These are phyloP conservation scores for Monosporozyma yasuniensis DNA, from an alignment of 805 yeast genomes.

Conservation along the genomic window DNA sequence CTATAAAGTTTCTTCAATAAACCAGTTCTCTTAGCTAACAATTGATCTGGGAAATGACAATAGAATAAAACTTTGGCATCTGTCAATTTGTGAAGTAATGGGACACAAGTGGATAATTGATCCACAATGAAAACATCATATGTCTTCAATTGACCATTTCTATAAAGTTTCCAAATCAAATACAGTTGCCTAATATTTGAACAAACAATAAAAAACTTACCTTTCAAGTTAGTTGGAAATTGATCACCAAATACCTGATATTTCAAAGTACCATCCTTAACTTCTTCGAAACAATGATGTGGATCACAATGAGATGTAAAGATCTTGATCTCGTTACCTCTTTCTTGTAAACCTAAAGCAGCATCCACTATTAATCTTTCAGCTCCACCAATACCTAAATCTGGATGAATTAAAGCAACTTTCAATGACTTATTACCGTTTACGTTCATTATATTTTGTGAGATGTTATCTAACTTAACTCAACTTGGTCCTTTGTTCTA, in stretches of 20 bases:
- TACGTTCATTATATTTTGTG: neutral
- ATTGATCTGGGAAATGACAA: conserved; percentile 93
- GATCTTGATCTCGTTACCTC: conserved; percentile 53
- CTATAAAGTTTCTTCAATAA: conserved; percentile 58
- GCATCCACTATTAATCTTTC: conserved; percentile 95
- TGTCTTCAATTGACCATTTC: conserved; percentile 36
- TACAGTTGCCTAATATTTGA: conserved; percentile 79
- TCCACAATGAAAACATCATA: conserved; percentile 78
- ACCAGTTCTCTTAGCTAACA: conserved; percentile 53
- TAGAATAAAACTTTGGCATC: conserved; percentile 58
- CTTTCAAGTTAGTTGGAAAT: conserved; percentile 60
- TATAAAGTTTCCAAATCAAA: conserved; percentile 41
- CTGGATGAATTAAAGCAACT: conserved; percentile 90
- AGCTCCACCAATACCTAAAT: conserved; percentile 96
- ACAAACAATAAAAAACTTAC: conserved; percentile 67
- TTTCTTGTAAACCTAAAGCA: conserved; percentile 73
- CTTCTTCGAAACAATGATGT: conserved; percentile 86
- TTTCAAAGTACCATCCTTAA: conserved; percentile 45
- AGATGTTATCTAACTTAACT: neutral
- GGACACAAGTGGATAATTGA: conserved; percentile 75
- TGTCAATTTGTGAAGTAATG: conserved; percentile 46
- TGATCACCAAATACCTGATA: conserved; percentile 77
- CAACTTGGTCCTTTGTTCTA: neutral
- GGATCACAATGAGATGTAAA: conserved; percentile 88
- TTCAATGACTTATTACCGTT: conserved; percentile 29